phyloP scores from a whole-genome alignment of 139 green algal genomes.

The Chara braunii region DNA sequence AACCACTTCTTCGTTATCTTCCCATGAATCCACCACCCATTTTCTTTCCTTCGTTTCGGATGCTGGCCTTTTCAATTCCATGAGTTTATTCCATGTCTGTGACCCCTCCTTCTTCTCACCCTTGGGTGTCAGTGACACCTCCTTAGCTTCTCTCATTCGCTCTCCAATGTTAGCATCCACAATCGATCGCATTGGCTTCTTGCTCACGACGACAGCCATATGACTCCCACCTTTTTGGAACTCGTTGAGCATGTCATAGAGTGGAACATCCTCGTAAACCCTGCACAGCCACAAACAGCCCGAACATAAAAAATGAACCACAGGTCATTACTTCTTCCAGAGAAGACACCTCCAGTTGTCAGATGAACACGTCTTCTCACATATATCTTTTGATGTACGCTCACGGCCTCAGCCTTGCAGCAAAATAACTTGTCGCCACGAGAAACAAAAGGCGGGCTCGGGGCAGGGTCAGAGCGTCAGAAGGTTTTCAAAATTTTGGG shows the following conservation, averaged over 20 bases:
- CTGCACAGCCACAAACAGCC: no score
- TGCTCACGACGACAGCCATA: constrained; percentile 26
- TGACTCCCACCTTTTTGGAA: constrained; percentile 27
- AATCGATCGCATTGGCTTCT: constrained; percentile 3
- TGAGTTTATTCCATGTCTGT: neutral
- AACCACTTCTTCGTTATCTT: constrained; percentile 13
- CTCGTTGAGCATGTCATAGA: constrained; percentile 33
- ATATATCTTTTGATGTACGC: no score
- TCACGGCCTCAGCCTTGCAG: no score
- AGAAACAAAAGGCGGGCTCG: no score
- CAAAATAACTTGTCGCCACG: no score
- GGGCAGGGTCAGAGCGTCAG: no score
- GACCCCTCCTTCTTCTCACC: neutral
- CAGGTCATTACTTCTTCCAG: no score
- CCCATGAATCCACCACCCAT: neutral
- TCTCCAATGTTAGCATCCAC: neutral
- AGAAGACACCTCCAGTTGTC: no score
- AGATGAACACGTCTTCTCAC: no score
- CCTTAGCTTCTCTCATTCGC: neutral
- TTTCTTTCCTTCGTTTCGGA: neutral
- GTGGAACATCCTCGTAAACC: constrained; percentile 1
- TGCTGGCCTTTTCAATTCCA: neutral
- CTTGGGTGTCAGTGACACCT: neutral
- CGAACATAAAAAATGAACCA: no score
- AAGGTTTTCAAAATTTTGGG: no score